Percentiles rank a stretch among this genome's conserved stretches.
These are phyloP conservation scores for Podospora sp. DNA, from an alignment of 495 filamentous ascomycete species.

Conservation along the genomic window DNA sequence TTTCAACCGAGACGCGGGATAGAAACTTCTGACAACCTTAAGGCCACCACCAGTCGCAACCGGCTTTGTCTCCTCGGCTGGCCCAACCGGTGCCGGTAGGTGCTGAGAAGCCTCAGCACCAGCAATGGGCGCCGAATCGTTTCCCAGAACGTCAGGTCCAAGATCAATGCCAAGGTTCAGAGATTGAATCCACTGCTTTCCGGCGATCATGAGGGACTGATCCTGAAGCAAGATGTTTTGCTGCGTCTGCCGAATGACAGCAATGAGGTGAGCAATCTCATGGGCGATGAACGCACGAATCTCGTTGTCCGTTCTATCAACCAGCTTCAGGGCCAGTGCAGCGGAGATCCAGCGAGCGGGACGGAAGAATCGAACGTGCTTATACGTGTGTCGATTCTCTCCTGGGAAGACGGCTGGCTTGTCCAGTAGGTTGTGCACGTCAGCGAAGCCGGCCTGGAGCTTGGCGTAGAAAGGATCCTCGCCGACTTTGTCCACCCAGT, in stretches of 20 bases:
- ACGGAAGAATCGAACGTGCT: slow-evolving; percentile 28
- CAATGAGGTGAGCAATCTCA: slow-evolving; percentile 16
- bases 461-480: slow-evolving; percentile 24
- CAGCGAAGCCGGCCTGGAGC: slow-evolving; percentile 22
- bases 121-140: neutral
- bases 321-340: slow-evolving; percentile 23
- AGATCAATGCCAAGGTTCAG: slow-evolving; percentile 12
- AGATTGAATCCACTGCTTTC: slow-evolving; percentile 13
- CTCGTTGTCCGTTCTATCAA: slow-evolving; percentile 1
- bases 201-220: neutral
- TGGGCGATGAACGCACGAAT: slow-evolving; percentile 22
- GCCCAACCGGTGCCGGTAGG: neutral
- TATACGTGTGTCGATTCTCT: slow-evolving; percentile 31
- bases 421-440: slow-evolving; percentile 25
- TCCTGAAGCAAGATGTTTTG: slow-evolving; percentile 7
- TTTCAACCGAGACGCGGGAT: neutral
- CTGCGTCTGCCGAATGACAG: slow-evolving; percentile 12
- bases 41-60: neutral
- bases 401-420: slow-evolving; percentile 27
- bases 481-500: slow-evolving; percentile 21
- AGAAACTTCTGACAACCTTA: neutral
- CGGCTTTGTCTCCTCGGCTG: neutral
- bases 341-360: slow-evolving; percentile 32
- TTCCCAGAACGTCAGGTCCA: neutral
- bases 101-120: neutral